Base-by-base conservation (phyloP, 139 green algal genomes). In the Eudorina sp. region DNA sequence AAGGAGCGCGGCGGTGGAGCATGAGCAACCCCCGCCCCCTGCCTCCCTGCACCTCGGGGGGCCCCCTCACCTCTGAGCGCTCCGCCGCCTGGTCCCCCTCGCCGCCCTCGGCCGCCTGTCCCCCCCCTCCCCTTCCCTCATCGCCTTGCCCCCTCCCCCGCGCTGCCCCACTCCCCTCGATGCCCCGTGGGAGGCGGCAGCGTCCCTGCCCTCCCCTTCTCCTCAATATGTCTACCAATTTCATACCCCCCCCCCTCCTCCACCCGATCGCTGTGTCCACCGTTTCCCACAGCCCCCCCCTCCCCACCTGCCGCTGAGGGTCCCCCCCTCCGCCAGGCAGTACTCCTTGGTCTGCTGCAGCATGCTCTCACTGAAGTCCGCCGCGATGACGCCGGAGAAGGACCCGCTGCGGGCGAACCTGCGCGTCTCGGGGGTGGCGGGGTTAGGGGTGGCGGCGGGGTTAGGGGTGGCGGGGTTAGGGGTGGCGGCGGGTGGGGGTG, bases 321-420 rank as follows among this genome's bases (percentile, higher is more conserved):
- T 55, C 2, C 70, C 70, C 38, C 70, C 70, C 11, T 79, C 73
- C 43, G n/a, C 29, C 53, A 78, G 55, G 55, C 84, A 84, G 64
- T 93, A 98, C 29, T 91, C 38, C 43, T 73, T 74, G 0, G 97
- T 91, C 93, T 99, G 96, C 53, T 91, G 51, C 69, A 99, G 89
- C 97, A 99, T 99, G 74, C 51, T 94, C 75, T 97, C 97, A 34
- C 84, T 94, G 72, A 95, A 96, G 89, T 96, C 89, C 1, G 91
- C 89, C 0, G 96, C 98, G 11, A 99, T 90, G 16, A 99, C 93
- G 18, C 89, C 88, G 0, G 36, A 27, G 66, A 98, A 99, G 18
- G 90, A 75, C 9, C 91, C 90, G 45, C 88, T 95, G 29, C 46
- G 70, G 0, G 94, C 92, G 93, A 99, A 99, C 70, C 92, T 85